Evolutionary conservation across 176 grass and related monocot species (phyloP).

Genomic region (Panicum miliaceum): DNA sequence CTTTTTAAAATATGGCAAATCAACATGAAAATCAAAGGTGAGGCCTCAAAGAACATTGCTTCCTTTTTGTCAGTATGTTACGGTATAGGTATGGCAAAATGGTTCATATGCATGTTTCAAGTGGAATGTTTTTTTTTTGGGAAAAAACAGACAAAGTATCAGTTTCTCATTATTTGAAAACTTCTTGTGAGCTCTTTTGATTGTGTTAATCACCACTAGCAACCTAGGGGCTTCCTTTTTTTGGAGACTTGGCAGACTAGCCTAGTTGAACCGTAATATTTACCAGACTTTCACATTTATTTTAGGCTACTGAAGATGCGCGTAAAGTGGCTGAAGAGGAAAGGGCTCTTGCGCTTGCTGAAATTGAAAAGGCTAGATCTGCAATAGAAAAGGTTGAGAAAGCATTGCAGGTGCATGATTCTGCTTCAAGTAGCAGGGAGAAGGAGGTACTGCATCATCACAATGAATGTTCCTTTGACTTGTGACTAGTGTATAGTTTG

Average conservation of each 20-base stretch:
- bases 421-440: conserved; percentile 59
- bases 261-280: background rate
- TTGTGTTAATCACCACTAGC: conserved; percentile 10
- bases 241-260: background rate
- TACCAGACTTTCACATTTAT: conserved; percentile 2
- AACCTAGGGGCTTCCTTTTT: background rate
- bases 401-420: conserved; percentile 69
- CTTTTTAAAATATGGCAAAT: background rate
- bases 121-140: background rate
- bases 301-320: conserved; percentile 93
- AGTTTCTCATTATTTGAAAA: conserved; percentile 15
- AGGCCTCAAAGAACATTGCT: conserved; percentile 5
- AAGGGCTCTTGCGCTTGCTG: conserved; percentile 77
- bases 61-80: conserved; percentile 5
- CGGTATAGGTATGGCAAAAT: background rate
- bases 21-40: background rate
- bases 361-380: conserved; percentile 89
- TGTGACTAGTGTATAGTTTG: conserved; percentile 25
- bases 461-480: conserved; percentile 37
- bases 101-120: background rate
- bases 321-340: conserved; percentile 90
- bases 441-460: conserved; percentile 61
- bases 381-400: conserved; percentile 84
- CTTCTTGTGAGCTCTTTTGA: background rate
- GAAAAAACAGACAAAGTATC: background rate